These are phyloP conservation scores for Phascolomyces articulosus DNA, from an alignment of 371 early-diverging fungal genomes.

Conservation along the genomic window DNA sequence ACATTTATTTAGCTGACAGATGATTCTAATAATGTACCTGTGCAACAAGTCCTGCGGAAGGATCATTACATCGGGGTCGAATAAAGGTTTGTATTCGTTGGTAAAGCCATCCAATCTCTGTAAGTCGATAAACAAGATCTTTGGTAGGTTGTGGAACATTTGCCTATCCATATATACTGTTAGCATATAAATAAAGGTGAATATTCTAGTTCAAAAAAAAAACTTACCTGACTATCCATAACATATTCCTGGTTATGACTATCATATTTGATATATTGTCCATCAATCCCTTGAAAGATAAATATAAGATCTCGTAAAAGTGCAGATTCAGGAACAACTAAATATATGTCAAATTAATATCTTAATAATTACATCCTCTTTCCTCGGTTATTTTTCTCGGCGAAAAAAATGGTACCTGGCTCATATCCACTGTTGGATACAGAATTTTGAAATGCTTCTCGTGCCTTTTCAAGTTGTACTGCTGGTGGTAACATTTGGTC, in stretches of 20 bases:
- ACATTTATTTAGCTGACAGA: too few relatives aligned
- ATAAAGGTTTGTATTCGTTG: slow-evolving; percentile 58
- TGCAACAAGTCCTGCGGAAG: slow-evolving; percentile 61
- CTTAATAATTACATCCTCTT: too few relatives aligned
- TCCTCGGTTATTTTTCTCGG: too few relatives aligned
- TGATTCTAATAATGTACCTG: slow-evolving; percentile 51
- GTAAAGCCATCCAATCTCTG: slow-evolving; percentile 79
- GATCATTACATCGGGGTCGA: slow-evolving; percentile 37
- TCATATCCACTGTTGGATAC: slow-evolving; percentile 4
- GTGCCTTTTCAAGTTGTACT: slow-evolving; percentile 34
- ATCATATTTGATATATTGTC: slow-evolving; percentile 77
- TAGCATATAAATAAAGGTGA: too few relatives aligned
- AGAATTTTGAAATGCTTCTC: slow-evolving; percentile 12
- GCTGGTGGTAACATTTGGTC: slow-evolving; percentile 31
- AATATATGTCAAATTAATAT: too few relatives aligned
- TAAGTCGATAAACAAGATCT: slow-evolving; percentile 57
- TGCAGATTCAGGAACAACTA: slow-evolving; percentile 60
- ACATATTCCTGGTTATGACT: slow-evolving; percentile 41
- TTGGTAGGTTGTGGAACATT: slow-evolving; percentile 59
- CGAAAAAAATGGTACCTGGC: slow-evolving; percentile 9
- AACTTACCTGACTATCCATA: slow-evolving; percentile 58
- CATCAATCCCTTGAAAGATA: slow-evolving; percentile 94
- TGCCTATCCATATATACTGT: slow-evolving; percentile 30
- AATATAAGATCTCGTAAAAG: slow-evolving; percentile 87
- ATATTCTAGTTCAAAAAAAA: too few relatives aligned